A percentile compares a stretch with the other conserved stretches of the same genome.
Evolutionary conservation across 116 monocot species (phyloP).

Genomic region (Trichopus zeylanicus): DNA sequence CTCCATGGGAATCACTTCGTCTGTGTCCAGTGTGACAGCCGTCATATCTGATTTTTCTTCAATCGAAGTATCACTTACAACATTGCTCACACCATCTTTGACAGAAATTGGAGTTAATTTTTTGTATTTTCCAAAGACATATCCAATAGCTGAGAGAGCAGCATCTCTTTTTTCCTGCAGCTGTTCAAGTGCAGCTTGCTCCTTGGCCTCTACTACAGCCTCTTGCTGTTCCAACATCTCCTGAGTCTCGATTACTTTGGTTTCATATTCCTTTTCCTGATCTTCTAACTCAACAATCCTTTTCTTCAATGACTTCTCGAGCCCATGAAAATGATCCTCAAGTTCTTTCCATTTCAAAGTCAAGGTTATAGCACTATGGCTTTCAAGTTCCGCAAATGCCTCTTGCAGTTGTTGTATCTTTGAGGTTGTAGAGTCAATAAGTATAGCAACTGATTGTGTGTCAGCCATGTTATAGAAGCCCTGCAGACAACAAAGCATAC

Average conservation of each 20-base stretch:
- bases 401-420: constrained; percentile 88
- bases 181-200: constrained; percentile 61
- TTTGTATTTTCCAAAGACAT: constrained; percentile 29
- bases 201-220: constrained; percentile 66
- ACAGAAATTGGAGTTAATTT: constrained; percentile 8
- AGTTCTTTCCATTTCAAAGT: constrained; percentile 97
- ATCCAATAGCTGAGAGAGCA: constrained; percentile 41
- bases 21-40: constrained; percentile 26
- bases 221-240: constrained; percentile 55
- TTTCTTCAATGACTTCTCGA: constrained; percentile 73
- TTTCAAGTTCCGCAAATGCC: constrained; percentile 84
- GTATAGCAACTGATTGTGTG: constrained; percentile 48
- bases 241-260: constrained; percentile 43
- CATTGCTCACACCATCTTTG: constrained; percentile 6
- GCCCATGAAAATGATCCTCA: constrained; percentile 90
- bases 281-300: constrained; percentile 53
- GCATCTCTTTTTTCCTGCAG: constrained; percentile 79
- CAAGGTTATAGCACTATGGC: constrained; percentile 57
- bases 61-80: constrained; percentile 10
- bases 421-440: constrained; percentile 68
- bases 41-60: constrained; percentile 28
- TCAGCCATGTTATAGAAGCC: constrained; percentile 52
- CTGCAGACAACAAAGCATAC: constrained; percentile 7
- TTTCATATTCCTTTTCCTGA: constrained; percentile 65
- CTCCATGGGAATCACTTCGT: constrained; percentile 13